Percentiles rank a stretch among this genome's conserved stretches.
These are phyloP conservation scores for Phylloboletellus chloephorus DNA, from an alignment of 1,284 basidiomycete species.

Conservation along the genomic window DNA sequence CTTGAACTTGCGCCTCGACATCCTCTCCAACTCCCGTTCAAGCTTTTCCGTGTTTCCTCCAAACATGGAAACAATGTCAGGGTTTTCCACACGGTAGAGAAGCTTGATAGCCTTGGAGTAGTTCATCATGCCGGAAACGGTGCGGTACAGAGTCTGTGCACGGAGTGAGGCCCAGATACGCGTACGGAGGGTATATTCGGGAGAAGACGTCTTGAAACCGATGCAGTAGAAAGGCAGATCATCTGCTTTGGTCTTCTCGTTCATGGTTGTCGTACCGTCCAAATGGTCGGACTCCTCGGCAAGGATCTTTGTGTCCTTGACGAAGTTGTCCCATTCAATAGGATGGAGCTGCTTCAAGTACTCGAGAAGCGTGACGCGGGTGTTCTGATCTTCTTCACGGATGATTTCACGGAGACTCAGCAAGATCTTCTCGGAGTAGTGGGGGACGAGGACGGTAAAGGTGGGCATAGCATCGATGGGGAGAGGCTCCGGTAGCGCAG, in stretches of 20 bases:
- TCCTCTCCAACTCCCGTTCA: constrained; percentile 94
- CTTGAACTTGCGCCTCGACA: constrained; percentile 98
- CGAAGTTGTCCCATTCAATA: constrained; percentile 99
- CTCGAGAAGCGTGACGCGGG: constrained; percentile 90
- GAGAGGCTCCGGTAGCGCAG: constrained; percentile 86
- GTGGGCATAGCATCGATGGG: constrained; percentile 97
- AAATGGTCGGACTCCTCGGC: constrained; percentile 82
- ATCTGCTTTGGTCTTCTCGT: constrained; percentile 84
- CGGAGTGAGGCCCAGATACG: constrained; percentile 99
- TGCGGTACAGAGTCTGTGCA: constrained; percentile 97
- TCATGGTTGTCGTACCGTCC: constrained; percentile 51
- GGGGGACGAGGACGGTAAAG: constrained; percentile 92
- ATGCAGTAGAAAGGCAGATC: constrained; percentile 99
- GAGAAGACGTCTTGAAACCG: constrained; percentile 98
- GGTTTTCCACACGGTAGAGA: constrained; percentile 98
- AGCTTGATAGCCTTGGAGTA: constrained; percentile 99
- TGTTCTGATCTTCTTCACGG: constrained; percentile 93
- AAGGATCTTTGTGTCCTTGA: constrained; percentile 99
- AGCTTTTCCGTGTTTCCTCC: constrained; percentile 96
- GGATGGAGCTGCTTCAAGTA: constrained; percentile 99
- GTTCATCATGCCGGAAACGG: constrained; percentile 99
- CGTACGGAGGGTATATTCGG: constrained; percentile 97
- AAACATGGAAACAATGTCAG: constrained; percentile 96
- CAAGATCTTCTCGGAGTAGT: constrained; percentile 96
- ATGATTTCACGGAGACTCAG: constrained; percentile 94